Base-by-base conservation (phyloP, 345 rosid species). In the Euphorbia tirucalli region DNA sequence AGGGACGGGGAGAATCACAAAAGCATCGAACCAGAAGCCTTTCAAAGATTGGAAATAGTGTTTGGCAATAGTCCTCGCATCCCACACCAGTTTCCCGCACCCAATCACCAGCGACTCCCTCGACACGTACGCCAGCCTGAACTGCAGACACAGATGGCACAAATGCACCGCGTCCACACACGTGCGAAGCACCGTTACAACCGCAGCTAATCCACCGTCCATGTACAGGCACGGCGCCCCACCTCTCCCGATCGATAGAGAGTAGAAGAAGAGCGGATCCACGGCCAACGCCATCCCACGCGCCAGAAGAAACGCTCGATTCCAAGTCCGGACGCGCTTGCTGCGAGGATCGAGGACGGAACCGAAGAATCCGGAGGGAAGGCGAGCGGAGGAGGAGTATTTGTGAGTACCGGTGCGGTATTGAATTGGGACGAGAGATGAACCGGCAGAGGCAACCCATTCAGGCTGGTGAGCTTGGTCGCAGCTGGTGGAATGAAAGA, bases 361-460 rank as follows among this genome's bases (percentile, higher is more conserved):
- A 7, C 84, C 88, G 41, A 84, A 68, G 1, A 72, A 77, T 0
- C 85, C 91, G 4, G 79, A 21, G 25, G 76, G 78, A n/a, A 46
- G 9, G 19, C 61, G 64, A 48, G 49, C 52, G 69, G 5, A 27
- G 15, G 61, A 1, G n/a, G 75, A 65, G n/a, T 35, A 16, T 24
- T 63, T 71, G 37, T 73, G 72, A 10, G 58, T 14, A 16, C 62
- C 31, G 11, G 76, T 10, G 14, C 85, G 80, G 68, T 49, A 74
- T 24, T 85, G 92, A 78, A 94, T 92, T 25, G 98, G 96, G 24
- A 94, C 96, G 1, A 94, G 83, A 24, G 90, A 92, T 22, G 98
- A 87, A 5, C 98, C 98, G 10, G 97, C 97, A 4, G 90, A 90
- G 70, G 98, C 98, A 59, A 89, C 95, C 97, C 95, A 94, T 83